Conservation (phyloP, 108 stramenopile genomes). For the Skeletonema menzelii region DNA sequence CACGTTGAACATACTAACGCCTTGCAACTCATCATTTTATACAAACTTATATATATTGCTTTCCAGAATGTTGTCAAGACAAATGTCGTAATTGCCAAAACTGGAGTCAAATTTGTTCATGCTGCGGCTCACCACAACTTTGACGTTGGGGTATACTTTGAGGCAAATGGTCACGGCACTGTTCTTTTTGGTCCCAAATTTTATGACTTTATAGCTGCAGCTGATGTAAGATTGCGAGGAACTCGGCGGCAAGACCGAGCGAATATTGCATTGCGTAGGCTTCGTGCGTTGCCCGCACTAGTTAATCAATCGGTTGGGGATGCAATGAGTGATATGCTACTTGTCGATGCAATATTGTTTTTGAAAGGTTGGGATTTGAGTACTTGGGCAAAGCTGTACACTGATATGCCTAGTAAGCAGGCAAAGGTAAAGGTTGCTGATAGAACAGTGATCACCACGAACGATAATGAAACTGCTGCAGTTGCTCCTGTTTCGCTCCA, state of each 20-base stretch:
- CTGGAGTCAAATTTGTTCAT: conserved; percentile 98
- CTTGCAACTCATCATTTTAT: conserved; percentile 21
- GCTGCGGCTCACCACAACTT: conserved; percentile 86
- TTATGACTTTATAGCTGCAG: conserved; percentile 42
- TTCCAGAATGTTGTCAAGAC: conserved; percentile 46
- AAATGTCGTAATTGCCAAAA: conserved; percentile 86
- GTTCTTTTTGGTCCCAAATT: conserved; percentile 86
- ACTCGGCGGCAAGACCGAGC: conserved; percentile 30
- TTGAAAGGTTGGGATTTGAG: conserved; percentile 63
- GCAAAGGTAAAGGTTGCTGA: conserved; percentile 93
- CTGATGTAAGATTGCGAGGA: conserved; percentile 32
- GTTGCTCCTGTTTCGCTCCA: conserved; percentile 81
- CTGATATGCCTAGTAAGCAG: conserved; percentile 93
- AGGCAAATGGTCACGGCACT: conserved; percentile 99
- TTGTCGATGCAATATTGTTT: conserved; percentile 87
- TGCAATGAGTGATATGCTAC: conserved; percentile 94
- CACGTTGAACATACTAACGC: not conserved
- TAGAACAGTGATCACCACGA: conserved; percentile 76
- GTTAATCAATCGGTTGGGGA: conserved; percentile 98
- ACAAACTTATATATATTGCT: not conserved
- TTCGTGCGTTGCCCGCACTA: conserved; percentile 60
- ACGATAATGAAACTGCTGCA: conserved; percentile 90
- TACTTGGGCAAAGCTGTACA: conserved; percentile 86
- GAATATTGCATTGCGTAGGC: conserved; percentile 45
- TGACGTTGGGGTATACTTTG: conserved; percentile 99